Base-by-base conservation (phyloP, 805 yeast genomes). In the Yarrowia deformans region DNA sequence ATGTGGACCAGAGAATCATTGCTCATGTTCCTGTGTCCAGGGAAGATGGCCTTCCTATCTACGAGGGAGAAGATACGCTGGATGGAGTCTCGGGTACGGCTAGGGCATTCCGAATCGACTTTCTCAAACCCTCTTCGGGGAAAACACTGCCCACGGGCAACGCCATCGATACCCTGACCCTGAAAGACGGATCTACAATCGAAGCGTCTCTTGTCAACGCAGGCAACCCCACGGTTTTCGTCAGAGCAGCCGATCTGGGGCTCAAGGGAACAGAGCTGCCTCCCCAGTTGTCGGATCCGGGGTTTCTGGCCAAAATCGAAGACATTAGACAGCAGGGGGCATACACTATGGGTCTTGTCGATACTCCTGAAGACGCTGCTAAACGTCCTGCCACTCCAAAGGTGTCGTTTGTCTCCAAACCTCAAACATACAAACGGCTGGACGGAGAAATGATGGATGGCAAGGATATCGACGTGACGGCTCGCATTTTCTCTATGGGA, bases 321-420 rank as follows among this genome's bases (percentile, higher is more conserved):
- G 69, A 64, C 14, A 37, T 61, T 45, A n/a, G 71, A 10, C 70
- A 69, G 14, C 66, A 68, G 18, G 71, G 70, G 13, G 71, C 71
- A 1, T 48, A 40, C 42, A 46, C 45, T 12, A 70, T 70, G 71
- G 71, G 71, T 7, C 67, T 70, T 1, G 55, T 70, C 4, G 60
- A 52, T n/a, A 32, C 67, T 3, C 55, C 69, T 8, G 68, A 67
- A 37, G 70, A 68, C 5, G 71, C 71, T 1, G 42, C 48, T 13
- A 23, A 39, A 18, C 60, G 71, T 10, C 71, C 69, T 19, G 70
- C 69, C n/a, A 68, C 71, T 23, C 71, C 71, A 5, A 70, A 70
- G 16, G 58, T 70, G 7, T 67, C 71, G 8, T 45, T 70, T 29
- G 64, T 70, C 1, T 42, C 64, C 13, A 23, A 42, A 13, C 70